Conservation (phyloP, 495 filamentous ascomycete genomes). For the Penicillium maclennaniae region DNA sequence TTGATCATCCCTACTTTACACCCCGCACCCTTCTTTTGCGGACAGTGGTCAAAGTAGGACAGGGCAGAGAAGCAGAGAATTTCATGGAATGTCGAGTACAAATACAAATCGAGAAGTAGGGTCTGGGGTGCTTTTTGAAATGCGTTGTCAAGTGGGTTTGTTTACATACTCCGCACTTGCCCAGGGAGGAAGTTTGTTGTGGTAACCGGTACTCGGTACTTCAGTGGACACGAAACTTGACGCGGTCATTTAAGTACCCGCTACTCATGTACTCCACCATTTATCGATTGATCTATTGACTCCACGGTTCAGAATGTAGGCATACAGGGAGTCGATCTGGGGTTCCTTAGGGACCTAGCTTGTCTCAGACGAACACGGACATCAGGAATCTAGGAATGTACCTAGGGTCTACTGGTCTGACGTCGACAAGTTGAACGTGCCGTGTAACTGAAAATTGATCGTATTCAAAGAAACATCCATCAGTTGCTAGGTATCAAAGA, state of each 20-base stretch:
- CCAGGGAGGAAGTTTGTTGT: slow-evolving; percentile 31
- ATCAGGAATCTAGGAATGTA: slow-evolving; percentile 9
- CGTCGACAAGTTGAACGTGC: neutral
- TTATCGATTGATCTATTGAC: slow-evolving; percentile 8
- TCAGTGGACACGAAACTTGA: neutral
- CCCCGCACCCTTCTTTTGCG: slow-evolving; percentile 17
- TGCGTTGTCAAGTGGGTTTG: slow-evolving; percentile 14
- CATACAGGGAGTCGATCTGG: slow-evolving; percentile 8
- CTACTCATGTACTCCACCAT: neutral
- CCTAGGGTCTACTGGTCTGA: neutral
- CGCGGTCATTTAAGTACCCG: neutral
- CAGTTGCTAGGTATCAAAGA: slow-evolving; percentile 25
- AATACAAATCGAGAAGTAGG: neutral
- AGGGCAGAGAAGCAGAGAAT: neutral
- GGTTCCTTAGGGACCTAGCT: slow-evolving; percentile 11
- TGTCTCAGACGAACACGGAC: slow-evolving; percentile 20
- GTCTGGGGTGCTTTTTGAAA: neutral
- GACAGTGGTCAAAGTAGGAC: slow-evolving; percentile 3
- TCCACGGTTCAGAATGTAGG: slow-evolving; percentile 6
- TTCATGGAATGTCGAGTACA: neutral
- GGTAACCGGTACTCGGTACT: slow-evolving; percentile 18
- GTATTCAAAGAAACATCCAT: slow-evolving; percentile 6
- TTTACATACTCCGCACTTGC: slow-evolving; percentile 31
- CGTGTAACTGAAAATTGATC: neutral
- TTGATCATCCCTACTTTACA: slow-evolving; percentile 20